Conservation (phyloP, 73 alveolate genomes). For the Paramecium caudatum region DNA sequence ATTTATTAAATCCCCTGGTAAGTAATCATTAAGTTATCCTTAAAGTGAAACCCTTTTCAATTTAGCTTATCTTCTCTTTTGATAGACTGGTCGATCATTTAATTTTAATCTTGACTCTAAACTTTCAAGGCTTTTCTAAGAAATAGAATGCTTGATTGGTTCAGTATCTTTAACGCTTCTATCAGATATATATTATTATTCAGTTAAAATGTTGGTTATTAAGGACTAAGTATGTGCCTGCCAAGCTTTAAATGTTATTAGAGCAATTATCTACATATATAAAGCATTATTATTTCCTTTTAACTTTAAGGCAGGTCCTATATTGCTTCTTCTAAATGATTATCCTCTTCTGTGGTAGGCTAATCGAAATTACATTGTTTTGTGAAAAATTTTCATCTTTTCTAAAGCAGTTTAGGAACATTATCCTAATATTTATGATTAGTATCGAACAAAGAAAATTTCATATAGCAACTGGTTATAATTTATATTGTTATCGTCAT, state of each 20-base stretch:
- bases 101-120: not conserved
- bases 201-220: not conserved
- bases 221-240: not conserved
- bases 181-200: not conserved
- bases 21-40: not conserved
- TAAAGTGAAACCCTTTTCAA: not conserved
- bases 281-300: conserved; percentile 24
- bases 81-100: conserved; percentile 6
- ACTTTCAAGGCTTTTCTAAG: not conserved
- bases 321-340: not conserved
- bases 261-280: not conserved
- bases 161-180: conserved; percentile 6
- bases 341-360: conserved; percentile 25
- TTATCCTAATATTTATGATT: conserved; percentile 1
- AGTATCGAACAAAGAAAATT: not conserved
- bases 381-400: conserved; percentile 11
- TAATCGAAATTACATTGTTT: conserved; percentile 37
- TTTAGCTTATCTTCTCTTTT: not conserved
- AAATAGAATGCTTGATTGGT: conserved; percentile 22
- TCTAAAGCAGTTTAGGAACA: not conserved
- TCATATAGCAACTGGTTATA: conserved; percentile 41
- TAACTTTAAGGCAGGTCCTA: not conserved
- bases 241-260: conserved; percentile 14
- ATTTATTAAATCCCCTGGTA: not conserved
- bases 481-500: not conserved